Evolutionary conservation across 1,284 basidiomycete genomes (phyloP).

Genomic region (Grifola frondosa): DNA sequence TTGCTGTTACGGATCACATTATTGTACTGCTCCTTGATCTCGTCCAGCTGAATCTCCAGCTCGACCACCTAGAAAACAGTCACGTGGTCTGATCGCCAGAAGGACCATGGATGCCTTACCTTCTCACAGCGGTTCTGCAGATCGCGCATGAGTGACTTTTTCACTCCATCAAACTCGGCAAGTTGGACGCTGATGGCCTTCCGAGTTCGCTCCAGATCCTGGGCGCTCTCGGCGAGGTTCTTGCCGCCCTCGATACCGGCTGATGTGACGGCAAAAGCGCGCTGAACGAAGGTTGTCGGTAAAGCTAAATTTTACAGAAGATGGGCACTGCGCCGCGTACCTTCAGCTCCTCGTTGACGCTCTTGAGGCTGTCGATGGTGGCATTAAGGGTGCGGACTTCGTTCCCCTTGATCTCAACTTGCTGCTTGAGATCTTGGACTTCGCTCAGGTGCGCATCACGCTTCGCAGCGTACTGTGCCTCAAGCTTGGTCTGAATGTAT

Average conservation of each 20-base stretch:
- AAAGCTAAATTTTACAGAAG: slow-evolving; percentile 4
- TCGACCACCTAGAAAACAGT: slow-evolving; percentile 87
- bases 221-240: slow-evolving; percentile 93
- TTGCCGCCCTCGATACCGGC: slow-evolving; percentile 96
- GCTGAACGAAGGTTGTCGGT: slow-evolving; percentile 51
- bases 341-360: slow-evolving; percentile 98
- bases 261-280: slow-evolving; percentile 94
- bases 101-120: slow-evolving; percentile 44
- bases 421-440: slow-evolving; percentile 87
- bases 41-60: slow-evolving; percentile 98
- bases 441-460: slow-evolving; percentile 89
- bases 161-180: slow-evolving; percentile 97
- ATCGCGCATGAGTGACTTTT: slow-evolving; percentile 98
- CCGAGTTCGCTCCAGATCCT: slow-evolving; percentile 95
- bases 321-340: slow-evolving; percentile 41
- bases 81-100: slow-evolving; percentile 3
- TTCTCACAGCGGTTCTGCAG: slow-evolving; percentile 99
- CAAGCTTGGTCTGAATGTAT: slow-evolving; percentile 78
- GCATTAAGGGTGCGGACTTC: slow-evolving; percentile 86
- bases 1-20: slow-evolving; percentile 98
- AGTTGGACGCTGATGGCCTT: slow-evolving; percentile 97
- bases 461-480: slow-evolving; percentile 90
- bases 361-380: slow-evolving; percentile 91
- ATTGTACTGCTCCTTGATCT: slow-evolving; percentile 99
- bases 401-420: slow-evolving; percentile 83